These are phyloP conservation scores for Wickerhamomyces canadensis DNA, from an alignment of 805 yeast species.

Conservation along the genomic window DNA sequence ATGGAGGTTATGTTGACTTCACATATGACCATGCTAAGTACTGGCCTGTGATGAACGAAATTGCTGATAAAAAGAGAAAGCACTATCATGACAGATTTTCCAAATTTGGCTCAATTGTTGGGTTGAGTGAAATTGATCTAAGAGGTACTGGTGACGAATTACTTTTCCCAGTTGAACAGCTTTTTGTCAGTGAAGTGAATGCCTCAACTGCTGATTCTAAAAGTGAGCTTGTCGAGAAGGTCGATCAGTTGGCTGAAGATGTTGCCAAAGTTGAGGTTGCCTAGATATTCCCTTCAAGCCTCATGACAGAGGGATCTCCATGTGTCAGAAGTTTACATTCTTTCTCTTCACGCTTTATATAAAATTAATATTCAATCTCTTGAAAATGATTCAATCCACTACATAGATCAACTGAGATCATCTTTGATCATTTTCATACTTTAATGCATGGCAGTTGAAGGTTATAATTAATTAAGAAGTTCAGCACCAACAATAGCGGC, in stretches of 20 bases:
- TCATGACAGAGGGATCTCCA: too few species aligned
- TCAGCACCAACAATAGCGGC: too few species aligned
- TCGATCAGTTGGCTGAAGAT: background rate
- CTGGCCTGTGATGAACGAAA: constrained; percentile 65
- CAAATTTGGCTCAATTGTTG: constrained; percentile 64
- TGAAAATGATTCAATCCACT: too few species aligned
- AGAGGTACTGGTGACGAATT: constrained; percentile 36
- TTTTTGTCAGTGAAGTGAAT: background rate
- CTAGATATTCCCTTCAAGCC: background rate
- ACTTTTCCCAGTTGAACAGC: constrained; percentile 12
- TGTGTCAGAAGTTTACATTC: background rate
- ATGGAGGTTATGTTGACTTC: constrained; percentile 83
- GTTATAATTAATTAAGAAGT: too few species aligned
- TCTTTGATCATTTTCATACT: too few species aligned
- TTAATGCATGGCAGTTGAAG: too few species aligned
- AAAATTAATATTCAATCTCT: too few species aligned
- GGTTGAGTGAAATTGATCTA: constrained; percentile 78
- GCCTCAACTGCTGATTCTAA: background rate
- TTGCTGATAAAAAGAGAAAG: constrained; percentile 53
- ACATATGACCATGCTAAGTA: constrained; percentile 74
- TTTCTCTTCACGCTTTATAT: too few species aligned
- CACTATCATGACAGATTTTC: constrained; percentile 65
- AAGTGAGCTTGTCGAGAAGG: background rate
- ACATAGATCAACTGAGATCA: too few species aligned
- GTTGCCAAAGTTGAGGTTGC: constrained; percentile 1